Conservation (phyloP, 2,329 filamentous ascomycete genomes). For the Arthrobotrys sphaeroides region DNA sequence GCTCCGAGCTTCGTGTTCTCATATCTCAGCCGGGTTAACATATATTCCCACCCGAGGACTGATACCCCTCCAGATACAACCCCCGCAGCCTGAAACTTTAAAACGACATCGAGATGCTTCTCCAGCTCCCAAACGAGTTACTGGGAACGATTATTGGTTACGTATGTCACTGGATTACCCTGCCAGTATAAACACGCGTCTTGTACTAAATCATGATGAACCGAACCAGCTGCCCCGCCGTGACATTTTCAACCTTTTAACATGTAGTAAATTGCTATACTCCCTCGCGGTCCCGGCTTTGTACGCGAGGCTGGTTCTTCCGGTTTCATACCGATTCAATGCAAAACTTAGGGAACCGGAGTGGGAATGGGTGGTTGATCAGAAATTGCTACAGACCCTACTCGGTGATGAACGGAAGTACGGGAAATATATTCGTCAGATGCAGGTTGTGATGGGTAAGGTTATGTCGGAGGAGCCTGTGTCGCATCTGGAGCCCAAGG, state of each 20-base stretch:
- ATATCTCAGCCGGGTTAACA: no score
- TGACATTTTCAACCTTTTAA: neutral
- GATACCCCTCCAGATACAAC: no score
- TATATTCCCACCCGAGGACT: no score
- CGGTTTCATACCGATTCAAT: neutral
- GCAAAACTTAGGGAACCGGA: neutral
- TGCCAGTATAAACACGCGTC: no score
- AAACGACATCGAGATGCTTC: constrained; percentile 2
- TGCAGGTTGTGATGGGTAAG: neutral
- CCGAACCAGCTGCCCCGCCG: neutral
- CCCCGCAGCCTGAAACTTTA: no score
- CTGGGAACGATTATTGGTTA: neutral
- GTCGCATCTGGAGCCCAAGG: no score
- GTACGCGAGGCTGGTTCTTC: neutral
- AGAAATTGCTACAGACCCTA: neutral
- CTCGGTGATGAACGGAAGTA: neutral
- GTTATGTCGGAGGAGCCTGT: no score
- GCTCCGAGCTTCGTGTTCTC: no score
- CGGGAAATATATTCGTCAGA: neutral
- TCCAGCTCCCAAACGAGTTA: neutral
- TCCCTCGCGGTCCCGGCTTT: neutral
- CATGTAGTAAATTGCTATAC: constrained; percentile 1
- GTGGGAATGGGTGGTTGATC: neutral
- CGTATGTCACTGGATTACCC: neutral
- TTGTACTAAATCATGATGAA: neutral